phyloP scores from a whole-genome alignment of 1,284 basidiomycete genomes.

The Ganoderma multipileum region DNA sequence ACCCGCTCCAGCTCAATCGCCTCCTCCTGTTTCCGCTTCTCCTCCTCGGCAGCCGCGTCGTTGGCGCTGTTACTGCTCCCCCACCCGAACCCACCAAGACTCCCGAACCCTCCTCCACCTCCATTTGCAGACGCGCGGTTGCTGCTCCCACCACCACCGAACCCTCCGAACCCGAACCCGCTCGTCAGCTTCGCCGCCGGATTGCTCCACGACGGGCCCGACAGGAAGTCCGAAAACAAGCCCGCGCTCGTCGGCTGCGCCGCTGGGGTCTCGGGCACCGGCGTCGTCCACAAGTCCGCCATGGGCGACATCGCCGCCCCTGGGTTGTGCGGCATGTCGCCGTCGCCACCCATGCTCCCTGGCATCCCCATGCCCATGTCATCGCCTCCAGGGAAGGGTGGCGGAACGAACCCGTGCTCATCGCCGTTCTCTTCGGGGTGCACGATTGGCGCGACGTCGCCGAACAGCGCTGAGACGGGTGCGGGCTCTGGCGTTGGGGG shows the following conservation, averaged over 20 bases:
- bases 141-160: conserved; percentile 14
- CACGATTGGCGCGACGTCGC: conserved; percentile 18
- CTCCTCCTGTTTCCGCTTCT: conserved; percentile 20
- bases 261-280: conserved; percentile 22
- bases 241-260: conserved; percentile 26
- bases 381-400: conserved; percentile 20
- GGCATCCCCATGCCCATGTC: conserved; percentile 5
- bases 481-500: not conserved
- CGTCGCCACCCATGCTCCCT: conserved; percentile 11
- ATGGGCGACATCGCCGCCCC: conserved; percentile 29
- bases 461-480: conserved; percentile 7
- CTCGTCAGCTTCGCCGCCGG: conserved; percentile 17
- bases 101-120: conserved; percentile 22
- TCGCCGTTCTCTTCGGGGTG: conserved; percentile 12
- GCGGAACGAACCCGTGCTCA: conserved; percentile 17
- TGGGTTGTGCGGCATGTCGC: conserved; percentile 4
- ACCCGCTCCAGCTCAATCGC: conserved; percentile 9
- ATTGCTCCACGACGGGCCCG: conserved; percentile 22
- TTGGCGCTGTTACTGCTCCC: conserved; percentile 14
- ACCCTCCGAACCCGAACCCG: conserved; percentile 20
- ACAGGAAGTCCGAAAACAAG: conserved; percentile 35
- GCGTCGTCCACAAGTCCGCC: conserved; percentile 29
- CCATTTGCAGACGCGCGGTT: conserved; percentile 15
- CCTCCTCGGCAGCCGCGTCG: conserved; percentile 26
- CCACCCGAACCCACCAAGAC: conserved; percentile 26